Conservation (phyloP, 2,329 filamentous ascomycete genomes). For the Chrysoporthe puriensis region DNA sequence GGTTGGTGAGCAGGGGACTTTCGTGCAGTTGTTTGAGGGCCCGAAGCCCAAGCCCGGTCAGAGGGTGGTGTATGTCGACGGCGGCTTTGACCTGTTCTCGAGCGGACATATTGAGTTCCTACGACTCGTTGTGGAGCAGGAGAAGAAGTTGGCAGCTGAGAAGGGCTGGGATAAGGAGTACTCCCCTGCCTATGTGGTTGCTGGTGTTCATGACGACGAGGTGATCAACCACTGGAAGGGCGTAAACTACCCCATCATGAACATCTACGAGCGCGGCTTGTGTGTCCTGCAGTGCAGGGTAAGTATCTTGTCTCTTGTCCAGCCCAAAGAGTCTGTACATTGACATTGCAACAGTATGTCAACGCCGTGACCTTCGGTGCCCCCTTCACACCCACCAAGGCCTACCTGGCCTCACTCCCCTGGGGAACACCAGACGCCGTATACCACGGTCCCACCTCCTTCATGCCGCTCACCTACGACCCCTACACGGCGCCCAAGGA, state of each 20-base stretch:
- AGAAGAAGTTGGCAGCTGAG: slow-evolving; percentile 68
- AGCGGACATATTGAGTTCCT: slow-evolving; percentile 97
- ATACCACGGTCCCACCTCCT: slow-evolving; percentile 95
- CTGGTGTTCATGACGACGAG: slow-evolving; percentile 90
- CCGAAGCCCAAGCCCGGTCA: slow-evolving; percentile 76
- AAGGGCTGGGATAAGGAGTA: slow-evolving; percentile 84
- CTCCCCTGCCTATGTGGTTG: slow-evolving; percentile 82
- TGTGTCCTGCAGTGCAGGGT: slow-evolving; percentile 95
- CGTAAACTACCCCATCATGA: slow-evolving; percentile 99
- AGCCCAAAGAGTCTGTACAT: slow-evolving; percentile 24
- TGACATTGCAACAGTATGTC: slow-evolving; percentile 66
- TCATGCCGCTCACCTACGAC: slow-evolving; percentile 80
- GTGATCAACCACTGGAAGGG: slow-evolving; percentile 98
- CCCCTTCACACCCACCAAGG: slow-evolving; percentile 80
- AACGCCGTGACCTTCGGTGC: slow-evolving; percentile 87
- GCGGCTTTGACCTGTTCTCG: slow-evolving; percentile 95
- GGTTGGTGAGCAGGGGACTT: slow-evolving; percentile 66
- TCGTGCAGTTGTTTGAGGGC: slow-evolving; percentile 71
- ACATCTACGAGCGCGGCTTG: slow-evolving; percentile 93
- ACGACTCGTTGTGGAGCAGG: slow-evolving; percentile 71
- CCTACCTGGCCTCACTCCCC: slow-evolving; percentile 77
- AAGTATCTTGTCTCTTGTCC: slow-evolving; percentile 38
- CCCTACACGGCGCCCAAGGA: slow-evolving; percentile 80
- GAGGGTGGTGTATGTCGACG: slow-evolving; percentile 90
- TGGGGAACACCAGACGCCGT: slow-evolving; percentile 76